Evolutionary conservation across 2,329 filamentous ascomycete genomes (phyloP).

Genomic region (Dissoconium aciculare): DNA sequence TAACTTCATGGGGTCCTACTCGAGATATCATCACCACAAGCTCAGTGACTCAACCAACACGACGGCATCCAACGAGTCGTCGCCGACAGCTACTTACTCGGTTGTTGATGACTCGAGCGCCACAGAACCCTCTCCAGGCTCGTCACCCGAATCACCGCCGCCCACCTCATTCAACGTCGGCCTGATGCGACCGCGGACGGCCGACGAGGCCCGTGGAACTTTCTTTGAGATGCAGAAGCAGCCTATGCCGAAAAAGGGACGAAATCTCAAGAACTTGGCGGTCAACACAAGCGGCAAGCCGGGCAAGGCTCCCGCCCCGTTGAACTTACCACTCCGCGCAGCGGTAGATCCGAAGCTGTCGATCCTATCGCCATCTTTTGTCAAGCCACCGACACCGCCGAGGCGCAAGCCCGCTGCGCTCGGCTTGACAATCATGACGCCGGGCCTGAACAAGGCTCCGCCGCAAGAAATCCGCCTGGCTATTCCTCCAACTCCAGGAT

Average conservation of each 20-base stretch:
- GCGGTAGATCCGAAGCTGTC: constrained; percentile 41
- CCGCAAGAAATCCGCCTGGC: constrained; percentile 41
- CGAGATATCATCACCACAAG: constrained; percentile 47
- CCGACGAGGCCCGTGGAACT: constrained; percentile 37
- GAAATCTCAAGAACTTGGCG: constrained; percentile 72
- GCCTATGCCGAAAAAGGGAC: constrained; percentile 46
- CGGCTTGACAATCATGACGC: constrained; percentile 57
- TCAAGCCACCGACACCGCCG: constrained; percentile 59
- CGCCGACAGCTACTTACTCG: constrained; percentile 83
- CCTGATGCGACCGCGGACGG: constrained; percentile 32
- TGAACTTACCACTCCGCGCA: constrained; percentile 37
- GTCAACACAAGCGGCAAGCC: constrained; percentile 49
- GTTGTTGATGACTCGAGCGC: constrained; percentile 83
- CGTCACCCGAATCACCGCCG: constrained; percentile 77
- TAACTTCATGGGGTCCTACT: constrained; percentile 16
- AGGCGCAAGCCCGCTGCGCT: constrained; percentile 60
- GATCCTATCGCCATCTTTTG: constrained; percentile 60
- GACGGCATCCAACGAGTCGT: constrained; percentile 81
- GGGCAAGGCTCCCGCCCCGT: constrained; percentile 32
- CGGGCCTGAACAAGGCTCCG: constrained; percentile 42
- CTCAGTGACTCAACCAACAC: constrained; percentile 64
- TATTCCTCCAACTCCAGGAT: constrained; percentile 44
- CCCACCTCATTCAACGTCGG: constrained; percentile 53
- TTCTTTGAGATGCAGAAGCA: constrained; percentile 38
- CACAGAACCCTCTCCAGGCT: constrained; percentile 79